Conservation (phyloP, 495 filamentous ascomycete genomes). For the Penicillium parvum region DNA sequence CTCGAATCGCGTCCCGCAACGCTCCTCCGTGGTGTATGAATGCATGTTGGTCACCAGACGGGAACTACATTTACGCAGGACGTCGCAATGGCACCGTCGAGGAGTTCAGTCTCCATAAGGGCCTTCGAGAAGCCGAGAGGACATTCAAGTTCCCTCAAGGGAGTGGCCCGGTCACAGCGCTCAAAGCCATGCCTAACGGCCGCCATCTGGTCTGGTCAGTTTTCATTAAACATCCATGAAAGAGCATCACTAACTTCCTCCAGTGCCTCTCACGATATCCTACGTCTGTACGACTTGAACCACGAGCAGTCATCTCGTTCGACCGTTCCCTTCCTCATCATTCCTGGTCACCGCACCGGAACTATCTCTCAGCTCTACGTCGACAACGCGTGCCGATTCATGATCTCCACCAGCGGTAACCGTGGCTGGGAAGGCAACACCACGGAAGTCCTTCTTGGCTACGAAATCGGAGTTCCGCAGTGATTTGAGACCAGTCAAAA, state of each 20-base stretch:
- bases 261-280: constrained; percentile 89
- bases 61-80: constrained; percentile 92
- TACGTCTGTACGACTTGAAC: constrained; percentile 84
- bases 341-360: constrained; percentile 89
- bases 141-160: constrained; percentile 86
- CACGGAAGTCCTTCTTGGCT: constrained; percentile 89
- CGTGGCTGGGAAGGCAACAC: constrained; percentile 91
- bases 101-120: constrained; percentile 86
- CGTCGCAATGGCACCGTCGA: constrained; percentile 92
- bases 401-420: constrained; percentile 87
- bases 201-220: constrained; percentile 83
- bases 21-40: constrained; percentile 97
- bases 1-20: constrained; percentile 67
- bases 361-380: constrained; percentile 80
- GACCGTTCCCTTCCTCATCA: constrained; percentile 86
- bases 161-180: constrained; percentile 80
- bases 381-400: constrained; percentile 82
- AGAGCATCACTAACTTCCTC: constrained; percentile 5
- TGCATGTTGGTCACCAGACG: constrained; percentile 94
- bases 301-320: constrained; percentile 61
- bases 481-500: constrained; percentile 11
- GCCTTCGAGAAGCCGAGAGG: constrained; percentile 67
- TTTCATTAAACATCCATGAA: neutral
- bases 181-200: constrained; percentile 89
- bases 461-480: constrained; percentile 69